A percentile compares a stretch with the other conserved stretches of the same genome.
Conservation (phyloP, 345 rosid genomes). For the Clarkia xantiana region DNA sequence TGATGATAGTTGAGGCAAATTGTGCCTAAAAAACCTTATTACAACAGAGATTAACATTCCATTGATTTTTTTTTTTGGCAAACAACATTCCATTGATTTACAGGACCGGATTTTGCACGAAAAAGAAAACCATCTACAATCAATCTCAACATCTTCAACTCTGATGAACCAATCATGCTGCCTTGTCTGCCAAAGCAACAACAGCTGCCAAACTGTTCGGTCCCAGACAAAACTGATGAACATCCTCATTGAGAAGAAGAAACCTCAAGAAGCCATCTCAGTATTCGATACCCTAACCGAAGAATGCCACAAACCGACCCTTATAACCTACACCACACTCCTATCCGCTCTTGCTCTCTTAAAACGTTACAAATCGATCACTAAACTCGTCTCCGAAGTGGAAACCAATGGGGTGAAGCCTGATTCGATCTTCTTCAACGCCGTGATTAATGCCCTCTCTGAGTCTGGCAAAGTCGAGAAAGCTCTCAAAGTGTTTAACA, state of each 20-base stretch:
- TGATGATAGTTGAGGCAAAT: too few species aligned
- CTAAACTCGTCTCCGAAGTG: constrained; percentile 42
- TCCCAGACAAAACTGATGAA: constrained; percentile 90
- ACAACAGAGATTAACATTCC: neutral
- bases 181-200: constrained; percentile 43
- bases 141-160: constrained; percentile 17
- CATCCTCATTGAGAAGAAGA: constrained; percentile 46
- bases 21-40: too few species aligned
- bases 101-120: constrained; percentile 23
- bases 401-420: constrained; percentile 68
- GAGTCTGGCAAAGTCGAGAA: constrained; percentile 68
- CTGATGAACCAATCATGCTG: constrained; percentile 26
- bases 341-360: constrained; percentile 54
- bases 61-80: too few species aligned
- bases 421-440: constrained; percentile 84
- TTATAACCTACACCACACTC: constrained; percentile 71
- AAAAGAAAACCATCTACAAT: constrained; percentile 19
- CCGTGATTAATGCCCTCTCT: constrained; percentile 77
- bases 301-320: constrained; percentile 76
- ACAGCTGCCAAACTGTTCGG: constrained; percentile 49
- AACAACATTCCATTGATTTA: constrained; percentile 2
- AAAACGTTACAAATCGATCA: constrained; percentile 49
- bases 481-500: constrained; percentile 61
- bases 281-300: constrained; percentile 50
- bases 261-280: constrained; percentile 63